Evolutionary conservation across 2,329 filamentous ascomycete genomes (phyloP), one percentile per base, ranked within the genome.

Genomic region (Apiospora rasikravindrae): DNA sequence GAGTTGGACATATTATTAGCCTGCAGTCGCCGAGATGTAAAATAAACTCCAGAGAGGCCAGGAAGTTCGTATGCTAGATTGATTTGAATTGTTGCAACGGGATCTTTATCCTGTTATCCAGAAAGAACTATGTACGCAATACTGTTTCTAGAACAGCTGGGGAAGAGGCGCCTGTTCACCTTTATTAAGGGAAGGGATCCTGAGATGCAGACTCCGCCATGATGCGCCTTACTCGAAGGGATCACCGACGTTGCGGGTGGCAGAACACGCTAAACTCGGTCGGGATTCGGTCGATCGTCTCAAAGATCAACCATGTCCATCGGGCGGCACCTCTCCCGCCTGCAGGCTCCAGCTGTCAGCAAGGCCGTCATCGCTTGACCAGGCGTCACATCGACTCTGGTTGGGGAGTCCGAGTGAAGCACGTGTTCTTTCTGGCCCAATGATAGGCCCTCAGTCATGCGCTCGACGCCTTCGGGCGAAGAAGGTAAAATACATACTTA

Each of bases 161-260:
- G 29, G 33, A 42, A 11, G 69, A 24, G 45, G 69, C n/a, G 73
- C 57, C 49, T 66, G 71, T 71, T 69, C 64, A 44, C 71, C 74
- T 72, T 75, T 74, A n/a, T n/a, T n/a, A n/a, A n/a, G n/a, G n/a
- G n/a, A 74, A 77, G 76, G 71, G 71, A 72, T 72, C 57, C 66
- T 68, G 64, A 29, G 47, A 69, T 37, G 53, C 69, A 68, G 44
- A 33, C 76, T 76, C 74, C 72, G 76, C 76, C 75, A 74, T 72
- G 42, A 24, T 16, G 71, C 72, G 74, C 79, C 80, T 79, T 72
- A 71, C 79, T 76, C 45, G 72, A 77, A 78, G 70, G 69, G 75
- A 77, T 77, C 73, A 80, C 79, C 79, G 79, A 80, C 73, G 69
- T 57, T 69, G 69, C 69, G 67, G 67, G 71, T 64, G 73, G 73